phyloP scores from a whole-genome alignment of 495 filamentous ascomycete genomes.

The Aspergillus sclerotiicarbonarius region DNA sequence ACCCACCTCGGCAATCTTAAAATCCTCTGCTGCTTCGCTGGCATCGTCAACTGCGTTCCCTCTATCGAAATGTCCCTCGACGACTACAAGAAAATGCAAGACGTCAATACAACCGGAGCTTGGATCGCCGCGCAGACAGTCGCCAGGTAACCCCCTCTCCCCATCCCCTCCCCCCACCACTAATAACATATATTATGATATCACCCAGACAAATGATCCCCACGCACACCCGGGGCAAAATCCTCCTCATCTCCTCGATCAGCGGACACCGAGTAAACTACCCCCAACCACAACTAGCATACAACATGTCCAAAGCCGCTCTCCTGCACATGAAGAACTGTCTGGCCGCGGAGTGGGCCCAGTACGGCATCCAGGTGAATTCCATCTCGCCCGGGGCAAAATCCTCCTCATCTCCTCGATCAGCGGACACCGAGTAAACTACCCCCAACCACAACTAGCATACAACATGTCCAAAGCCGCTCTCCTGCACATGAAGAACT shows the following conservation, averaged over 20 bases:
- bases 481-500: slow-evolving; percentile 30
- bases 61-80: slow-evolving; percentile 52
- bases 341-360: slow-evolving; percentile 47
- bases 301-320: slow-evolving; percentile 44
- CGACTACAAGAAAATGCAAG: slow-evolving; percentile 57
- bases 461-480: slow-evolving; percentile 46
- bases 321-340: slow-evolving; percentile 31
- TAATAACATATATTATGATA: not conserved
- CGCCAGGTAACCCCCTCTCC: slow-evolving; percentile 41
- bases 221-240: slow-evolving; percentile 48
- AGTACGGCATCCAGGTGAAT: slow-evolving; percentile 64
- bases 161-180: too few relatives aligned
- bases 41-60: slow-evolving; percentile 58
- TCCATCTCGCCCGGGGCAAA: slow-evolving; percentile 54
- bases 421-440: slow-evolving; percentile 57
- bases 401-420: slow-evolving; percentile 67
- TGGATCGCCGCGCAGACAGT: slow-evolving; percentile 65
- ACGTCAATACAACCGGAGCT: slow-evolving; percentile 64
- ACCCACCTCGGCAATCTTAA: slow-evolving; percentile 50
- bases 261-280: slow-evolving; percentile 57
- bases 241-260: slow-evolving; percentile 64
- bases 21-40: slow-evolving; percentile 64
- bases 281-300: slow-evolving; percentile 43
- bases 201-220: slow-evolving; percentile 27
- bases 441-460: slow-evolving; percentile 41